phyloP scores from a whole-genome alignment of 1,139 yeast genomes.

The Candida smagusa region DNA sequence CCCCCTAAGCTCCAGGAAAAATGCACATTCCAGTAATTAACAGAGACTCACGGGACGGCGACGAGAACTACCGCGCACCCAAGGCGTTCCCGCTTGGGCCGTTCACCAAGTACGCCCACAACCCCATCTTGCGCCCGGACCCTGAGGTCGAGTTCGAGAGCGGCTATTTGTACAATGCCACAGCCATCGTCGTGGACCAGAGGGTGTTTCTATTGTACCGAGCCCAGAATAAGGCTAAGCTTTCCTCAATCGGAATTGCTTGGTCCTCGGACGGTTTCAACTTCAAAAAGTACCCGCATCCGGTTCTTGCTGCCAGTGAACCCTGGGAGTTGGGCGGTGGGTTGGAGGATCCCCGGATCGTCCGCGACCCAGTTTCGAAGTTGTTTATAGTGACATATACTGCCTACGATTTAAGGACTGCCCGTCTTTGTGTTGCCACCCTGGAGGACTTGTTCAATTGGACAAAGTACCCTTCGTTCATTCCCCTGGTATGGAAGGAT shows the following conservation, averaged over 20 bases:
- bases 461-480: slow-evolving; percentile 39
- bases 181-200: slow-evolving; percentile 42
- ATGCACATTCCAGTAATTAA: slow-evolving; percentile 34
- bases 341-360: slow-evolving; percentile 44
- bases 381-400: slow-evolving; percentile 42
- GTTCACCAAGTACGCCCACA: slow-evolving; percentile 30
- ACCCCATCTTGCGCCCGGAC: slow-evolving; percentile 41
- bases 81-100: slow-evolving; percentile 43
- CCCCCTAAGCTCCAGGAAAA: not conserved
- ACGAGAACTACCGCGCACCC: slow-evolving; percentile 33
- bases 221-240: slow-evolving; percentile 37
- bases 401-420: slow-evolving; percentile 34
- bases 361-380: slow-evolving; percentile 35
- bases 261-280: slow-evolving; percentile 41
- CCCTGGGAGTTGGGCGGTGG: slow-evolving; percentile 44
- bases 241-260: slow-evolving; percentile 39
- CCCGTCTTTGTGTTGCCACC: slow-evolving; percentile 43
- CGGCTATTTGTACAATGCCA: slow-evolving; percentile 42
- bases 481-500: slow-evolving; percentile 34
- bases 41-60: slow-evolving; percentile 29
- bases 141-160: slow-evolving; percentile 40
- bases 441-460: slow-evolving; percentile 39
- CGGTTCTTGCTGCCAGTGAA: slow-evolving; percentile 37
- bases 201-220: slow-evolving; percentile 38
- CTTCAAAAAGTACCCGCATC: slow-evolving; percentile 30